phyloP scores from a whole-genome alignment of 2,329 filamentous ascomycete genomes.

The Neofusicoccum laricinum region DNA sequence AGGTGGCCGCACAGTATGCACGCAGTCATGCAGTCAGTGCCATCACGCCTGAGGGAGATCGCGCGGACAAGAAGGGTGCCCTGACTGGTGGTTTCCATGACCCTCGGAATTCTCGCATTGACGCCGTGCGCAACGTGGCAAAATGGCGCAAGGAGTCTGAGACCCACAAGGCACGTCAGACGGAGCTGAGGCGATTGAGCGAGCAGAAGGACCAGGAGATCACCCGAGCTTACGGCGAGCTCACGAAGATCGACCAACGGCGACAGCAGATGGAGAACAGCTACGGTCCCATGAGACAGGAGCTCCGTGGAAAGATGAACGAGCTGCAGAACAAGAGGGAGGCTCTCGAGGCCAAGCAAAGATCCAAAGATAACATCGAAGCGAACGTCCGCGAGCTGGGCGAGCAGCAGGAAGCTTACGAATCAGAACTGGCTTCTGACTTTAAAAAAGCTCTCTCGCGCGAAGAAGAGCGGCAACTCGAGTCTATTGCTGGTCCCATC shows the following conservation, averaged over 20 bases:
- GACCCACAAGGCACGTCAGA: slow-evolving; percentile 59
- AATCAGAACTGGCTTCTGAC: slow-evolving; percentile 76
- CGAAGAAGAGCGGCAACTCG: slow-evolving; percentile 79
- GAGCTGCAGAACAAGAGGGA: slow-evolving; percentile 71
- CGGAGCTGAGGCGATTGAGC: slow-evolving; percentile 66
- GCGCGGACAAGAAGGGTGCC: slow-evolving; percentile 90
- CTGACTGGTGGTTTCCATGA: slow-evolving; percentile 95
- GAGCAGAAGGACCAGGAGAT: slow-evolving; percentile 85
- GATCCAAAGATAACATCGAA: slow-evolving; percentile 65
- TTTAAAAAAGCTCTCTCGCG: slow-evolving; percentile 87
- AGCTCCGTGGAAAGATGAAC: slow-evolving; percentile 71
- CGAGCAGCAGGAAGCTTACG: slow-evolving; percentile 71
- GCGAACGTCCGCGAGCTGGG: slow-evolving; percentile 56
- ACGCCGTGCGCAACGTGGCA: slow-evolving; percentile 72
- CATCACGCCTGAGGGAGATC: slow-evolving; percentile 92
- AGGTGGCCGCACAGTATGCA: slow-evolving; percentile 85
- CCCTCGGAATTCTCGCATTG: slow-evolving; percentile 78
- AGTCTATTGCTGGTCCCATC: slow-evolving; percentile 64
- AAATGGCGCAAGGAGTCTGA: slow-evolving; percentile 76
- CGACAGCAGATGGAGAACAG: slow-evolving; percentile 75
- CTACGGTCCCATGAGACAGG: slow-evolving; percentile 74
- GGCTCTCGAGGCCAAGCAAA: slow-evolving; percentile 69
- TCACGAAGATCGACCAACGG: slow-evolving; percentile 79
- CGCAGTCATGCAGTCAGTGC: slow-evolving; percentile 88
- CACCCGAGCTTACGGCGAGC: slow-evolving; percentile 76